Conservation (phyloP, 805 yeast species). For the Ogataea nonfermentans region DNA sequence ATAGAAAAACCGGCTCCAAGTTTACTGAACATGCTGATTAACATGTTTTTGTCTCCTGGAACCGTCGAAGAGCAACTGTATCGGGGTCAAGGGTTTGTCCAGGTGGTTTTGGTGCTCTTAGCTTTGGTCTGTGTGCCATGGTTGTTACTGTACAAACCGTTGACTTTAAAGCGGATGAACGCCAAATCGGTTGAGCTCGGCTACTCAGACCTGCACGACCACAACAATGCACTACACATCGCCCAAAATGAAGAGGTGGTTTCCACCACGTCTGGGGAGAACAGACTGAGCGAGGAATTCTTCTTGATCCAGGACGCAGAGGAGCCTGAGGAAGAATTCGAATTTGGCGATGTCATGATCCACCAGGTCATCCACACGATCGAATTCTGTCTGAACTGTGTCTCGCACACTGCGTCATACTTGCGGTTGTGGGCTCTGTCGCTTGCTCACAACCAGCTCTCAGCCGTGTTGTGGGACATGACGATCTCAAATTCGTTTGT, state of each 20-base stretch:
- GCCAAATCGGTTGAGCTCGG: conserved; percentile 49
- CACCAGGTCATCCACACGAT: conserved; percentile 81
- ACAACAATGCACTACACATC: conserved; percentile 18
- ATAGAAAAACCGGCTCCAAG: conserved; percentile 68
- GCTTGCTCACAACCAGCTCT: conserved; percentile 75
- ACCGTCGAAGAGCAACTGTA: conserved; percentile 62
- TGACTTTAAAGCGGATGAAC: conserved; percentile 43
- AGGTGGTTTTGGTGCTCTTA: conserved; percentile 51
- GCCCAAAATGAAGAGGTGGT: conserved; percentile 32
- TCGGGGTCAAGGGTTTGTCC: conserved; percentile 62
- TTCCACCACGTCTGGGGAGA: conserved; percentile 17
- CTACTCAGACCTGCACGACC: conserved; percentile 46
- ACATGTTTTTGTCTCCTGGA: conserved; percentile 76
- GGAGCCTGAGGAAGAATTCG: conserved; percentile 42
- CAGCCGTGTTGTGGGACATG: conserved; percentile 75
- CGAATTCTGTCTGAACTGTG: conserved; percentile 77
- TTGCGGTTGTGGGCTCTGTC: conserved; percentile 78
- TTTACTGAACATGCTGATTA: conserved; percentile 68
- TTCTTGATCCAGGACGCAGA: conserved; percentile 28
- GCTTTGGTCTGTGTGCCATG: conserved; percentile 77
- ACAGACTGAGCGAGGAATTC: conserved; percentile 31
- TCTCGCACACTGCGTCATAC: conserved; percentile 77
- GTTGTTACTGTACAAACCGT: conserved; percentile 65
- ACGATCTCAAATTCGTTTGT: conserved; percentile 61
- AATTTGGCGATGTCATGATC: conserved; percentile 68